Percentiles rank a stretch among this genome's conserved stretches.
Conservation (phyloP, 306 rosid genomes). For the Vicia sativa region DNA sequence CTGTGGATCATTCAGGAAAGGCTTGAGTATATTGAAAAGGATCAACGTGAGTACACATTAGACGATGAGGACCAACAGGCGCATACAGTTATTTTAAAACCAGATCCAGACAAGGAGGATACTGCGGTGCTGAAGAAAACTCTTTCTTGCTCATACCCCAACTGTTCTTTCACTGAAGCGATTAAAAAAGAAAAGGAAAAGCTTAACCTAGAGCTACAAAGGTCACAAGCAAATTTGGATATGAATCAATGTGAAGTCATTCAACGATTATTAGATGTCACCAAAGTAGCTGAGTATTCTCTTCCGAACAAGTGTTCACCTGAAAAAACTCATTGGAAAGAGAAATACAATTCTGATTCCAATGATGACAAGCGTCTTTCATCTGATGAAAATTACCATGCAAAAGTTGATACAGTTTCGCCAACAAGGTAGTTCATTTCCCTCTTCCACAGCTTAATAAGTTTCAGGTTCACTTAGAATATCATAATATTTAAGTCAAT, state of each 20-base stretch:
- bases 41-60: conserved; percentile 94
- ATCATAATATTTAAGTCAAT: conserved; percentile 17
- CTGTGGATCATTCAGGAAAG: conserved; percentile 70
- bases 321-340: conserved; percentile 62
- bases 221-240: conserved; percentile 83
- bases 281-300: conserved; percentile 70
- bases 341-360: conserved; percentile 54
- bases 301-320: conserved; percentile 59
- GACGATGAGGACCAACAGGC: conserved; percentile 90
- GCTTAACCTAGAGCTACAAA: conserved; percentile 85
- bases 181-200: conserved; percentile 88
- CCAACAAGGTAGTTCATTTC: conserved; percentile 57
- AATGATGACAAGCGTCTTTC: conserved; percentile 53
- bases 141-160: conserved; percentile 92
- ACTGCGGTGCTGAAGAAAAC: conserved; percentile 82
- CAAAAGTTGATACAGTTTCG: conserved; percentile 47
- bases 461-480: conserved; percentile 14
- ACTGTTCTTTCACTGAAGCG: conserved; percentile 78
- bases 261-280: conserved; percentile 86
- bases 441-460: conserved; percentile 4
- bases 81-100: conserved; percentile 86
- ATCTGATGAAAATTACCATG: conserved; percentile 58
- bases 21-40: conserved; percentile 82
- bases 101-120: conserved; percentile 72
- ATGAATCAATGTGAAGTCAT: conserved; percentile 90